Conservation (phyloP, 768 basidiomycete genomes). For the Tricholoma hemisulphureum region DNA sequence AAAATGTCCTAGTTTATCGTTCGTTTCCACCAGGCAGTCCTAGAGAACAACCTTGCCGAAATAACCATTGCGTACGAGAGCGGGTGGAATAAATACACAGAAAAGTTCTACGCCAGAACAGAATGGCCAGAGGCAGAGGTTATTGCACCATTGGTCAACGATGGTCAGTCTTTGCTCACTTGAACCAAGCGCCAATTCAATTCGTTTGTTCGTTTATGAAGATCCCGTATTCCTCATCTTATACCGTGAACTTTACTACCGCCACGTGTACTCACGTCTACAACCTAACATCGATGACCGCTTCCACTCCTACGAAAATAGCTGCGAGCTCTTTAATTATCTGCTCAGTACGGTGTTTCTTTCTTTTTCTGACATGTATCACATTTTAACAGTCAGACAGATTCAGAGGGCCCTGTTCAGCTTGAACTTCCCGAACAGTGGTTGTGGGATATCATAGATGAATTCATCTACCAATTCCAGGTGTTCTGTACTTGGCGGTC, state of each 20-base stretch:
- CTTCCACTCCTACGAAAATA: constrained; percentile 97
- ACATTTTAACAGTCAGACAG: constrained; percentile 35
- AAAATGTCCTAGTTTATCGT: constrained; percentile 72
- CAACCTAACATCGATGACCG: constrained; percentile 96
- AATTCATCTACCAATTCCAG: constrained; percentile 98
- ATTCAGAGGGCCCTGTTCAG: constrained; percentile 92
- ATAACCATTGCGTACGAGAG: constrained; percentile 95
- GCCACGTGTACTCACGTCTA: constrained; percentile 93
- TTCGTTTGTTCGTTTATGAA: constrained; percentile 24
- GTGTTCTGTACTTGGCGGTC: constrained; percentile 92
- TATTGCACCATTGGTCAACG: constrained; percentile 91
- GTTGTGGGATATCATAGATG: constrained; percentile 98
- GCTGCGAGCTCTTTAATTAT: constrained; percentile 98
- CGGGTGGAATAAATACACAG: constrained; percentile 95
- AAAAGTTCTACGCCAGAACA: constrained; percentile 90
- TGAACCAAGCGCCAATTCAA: neutral
- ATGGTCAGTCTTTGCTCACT: constrained; percentile 52
- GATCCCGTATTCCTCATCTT: constrained; percentile 95
- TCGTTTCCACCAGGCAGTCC: constrained; percentile 90
- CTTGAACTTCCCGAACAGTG: constrained; percentile 95
- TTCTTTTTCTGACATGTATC: neutral
- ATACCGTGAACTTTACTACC: constrained; percentile 93
- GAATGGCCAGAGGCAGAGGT: constrained; percentile 99
- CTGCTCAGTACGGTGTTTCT: constrained; percentile 73
- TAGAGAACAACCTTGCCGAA: constrained; percentile 85